Evolutionary conservation across 352 stramenopile genomes (phyloP), one percentile per base, ranked within the genome.

Genomic region (Globisporangium middletonii): DNA sequence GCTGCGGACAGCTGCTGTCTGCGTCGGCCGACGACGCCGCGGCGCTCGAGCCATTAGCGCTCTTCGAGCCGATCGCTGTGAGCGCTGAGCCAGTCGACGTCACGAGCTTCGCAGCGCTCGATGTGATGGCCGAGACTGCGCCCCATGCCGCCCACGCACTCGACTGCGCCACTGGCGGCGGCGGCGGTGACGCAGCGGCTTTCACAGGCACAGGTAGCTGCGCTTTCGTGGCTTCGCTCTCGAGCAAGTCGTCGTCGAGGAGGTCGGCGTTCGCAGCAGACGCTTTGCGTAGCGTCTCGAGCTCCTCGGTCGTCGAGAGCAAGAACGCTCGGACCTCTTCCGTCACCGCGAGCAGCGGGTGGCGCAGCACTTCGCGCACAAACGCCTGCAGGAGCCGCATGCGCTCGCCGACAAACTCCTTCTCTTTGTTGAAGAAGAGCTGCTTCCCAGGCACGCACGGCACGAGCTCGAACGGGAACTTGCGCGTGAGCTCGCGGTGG

Each of bases 371-470:
- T 64, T 87, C 69, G 4, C 83, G 77, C 37, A 94, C 44, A 64
- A 94, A 94, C 8, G 83, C 83, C 66, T 94, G 81, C 46, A 94
- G 60, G 38, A 82, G 59, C 0, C 79, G 76, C 81, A 94, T 94
- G n/a, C 83, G 78, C 59, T 92, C 81, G 15, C 76, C 78, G 15
- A 94, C 83, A 77, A 94, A 94, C 58, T 94, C 83, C 55, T 84
- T 87, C 55, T 88, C 77, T 44, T 89, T 89, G 70, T 92, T 92
- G 59, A 92, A 86, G 35, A 92, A 88, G 16, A 92, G 49, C 42
- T 91, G 81, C 50, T 94, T 94, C 6, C 69, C 81, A 0, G 83
- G 83, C 19, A 94, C 68, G 18, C 71, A 85, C 23, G 83, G 83
- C 13, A 94, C 79, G 35, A 94, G 64, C 27, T 89, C 73, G 50